phyloP scores from a whole-genome alignment of 2,329 filamentous ascomycete genomes.

The Ophidiomyces ophidiicola region DNA sequence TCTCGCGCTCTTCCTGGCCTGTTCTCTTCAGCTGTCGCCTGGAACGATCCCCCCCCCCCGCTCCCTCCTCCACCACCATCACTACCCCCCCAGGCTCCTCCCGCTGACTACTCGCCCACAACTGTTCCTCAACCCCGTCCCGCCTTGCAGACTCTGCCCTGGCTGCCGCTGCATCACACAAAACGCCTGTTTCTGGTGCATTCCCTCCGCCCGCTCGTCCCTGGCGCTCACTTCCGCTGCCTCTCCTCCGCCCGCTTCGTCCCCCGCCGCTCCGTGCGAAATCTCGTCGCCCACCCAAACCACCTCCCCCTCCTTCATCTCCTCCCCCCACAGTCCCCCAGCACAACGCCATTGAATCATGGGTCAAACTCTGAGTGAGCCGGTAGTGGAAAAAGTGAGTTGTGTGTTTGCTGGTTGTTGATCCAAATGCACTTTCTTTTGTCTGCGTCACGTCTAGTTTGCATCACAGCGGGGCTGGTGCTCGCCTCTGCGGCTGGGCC shows the following conservation, averaged over 20 bases:
- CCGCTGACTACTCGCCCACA: no score
- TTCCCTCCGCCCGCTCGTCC: slow-evolving; percentile 2
- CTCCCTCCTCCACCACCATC: no score
- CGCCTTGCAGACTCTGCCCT: no score
- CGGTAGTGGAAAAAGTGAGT: slow-evolving; percentile 94
- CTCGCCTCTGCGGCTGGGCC: slow-evolving; percentile 3
- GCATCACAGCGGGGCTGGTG: slow-evolving; percentile 4
- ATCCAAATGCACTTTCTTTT: not conserved
- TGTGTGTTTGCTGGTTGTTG: slow-evolving; percentile 2
- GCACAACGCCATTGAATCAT: slow-evolving; percentile 43
- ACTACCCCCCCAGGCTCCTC: no score
- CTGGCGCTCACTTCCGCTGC: no score
- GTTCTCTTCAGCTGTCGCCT: no score
- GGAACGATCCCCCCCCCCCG: no score
- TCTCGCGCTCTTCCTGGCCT: no score
- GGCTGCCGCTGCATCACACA: no score
- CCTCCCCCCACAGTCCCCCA: slow-evolving; percentile 17
- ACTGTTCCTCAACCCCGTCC: no score
- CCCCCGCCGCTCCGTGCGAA: slow-evolving; percentile 1
- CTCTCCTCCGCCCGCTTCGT: slow-evolving; percentile 1
- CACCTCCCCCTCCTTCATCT: slow-evolving; percentile 14
- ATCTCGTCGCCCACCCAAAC: slow-evolving; percentile 10
- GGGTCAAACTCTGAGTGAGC: slow-evolving; percentile 99
- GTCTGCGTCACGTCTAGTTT: not conserved
- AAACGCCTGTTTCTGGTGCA: not conserved